A percentile compares a stretch with the other conserved stretches of the same genome.
Conservation (phyloP, 257 asterid species). For the Datura wrightii region DNA sequence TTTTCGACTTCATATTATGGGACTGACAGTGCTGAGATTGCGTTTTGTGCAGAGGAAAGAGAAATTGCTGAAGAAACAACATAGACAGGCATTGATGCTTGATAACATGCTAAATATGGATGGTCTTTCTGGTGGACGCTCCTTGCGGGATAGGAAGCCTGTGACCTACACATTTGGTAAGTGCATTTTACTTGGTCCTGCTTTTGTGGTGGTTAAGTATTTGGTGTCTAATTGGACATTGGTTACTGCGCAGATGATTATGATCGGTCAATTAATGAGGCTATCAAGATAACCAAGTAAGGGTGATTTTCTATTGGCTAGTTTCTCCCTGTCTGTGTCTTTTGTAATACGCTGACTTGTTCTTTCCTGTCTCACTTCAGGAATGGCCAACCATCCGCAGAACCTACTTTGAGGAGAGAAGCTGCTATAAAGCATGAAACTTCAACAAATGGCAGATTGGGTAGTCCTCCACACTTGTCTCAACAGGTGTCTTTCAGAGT, state of each 20-base stretch:
- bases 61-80: constrained; percentile 84
- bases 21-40: constrained; percentile 35
- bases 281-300: constrained; percentile 91
- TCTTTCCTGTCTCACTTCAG: constrained; percentile 49
- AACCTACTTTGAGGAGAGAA: constrained; percentile 61
- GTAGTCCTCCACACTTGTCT: constrained; percentile 65
- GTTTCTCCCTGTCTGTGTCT: not conserved
- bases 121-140: constrained; percentile 77
- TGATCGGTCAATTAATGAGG: constrained; percentile 92
- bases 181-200: constrained; percentile 25
- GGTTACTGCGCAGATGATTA: constrained; percentile 75
- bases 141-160: constrained; percentile 93
- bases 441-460: constrained; percentile 69
- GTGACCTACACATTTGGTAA: constrained; percentile 94
- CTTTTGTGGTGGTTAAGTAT: constrained; percentile 20
- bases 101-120: constrained; percentile 76
- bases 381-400: constrained; percentile 65
- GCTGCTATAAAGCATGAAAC: constrained; percentile 56
- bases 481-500: constrained; percentile 49
- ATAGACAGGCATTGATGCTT: constrained; percentile 92
- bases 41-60: constrained; percentile 75
- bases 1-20: not conserved
- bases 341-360: constrained; percentile 16
- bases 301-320: constrained; percentile 29
- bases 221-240: constrained; percentile 37